Evolutionary conservation across 2,329 filamentous ascomycete genomes (phyloP), one percentile per base, ranked within the genome.

Genomic region (Ophiocordyceps camponoti-saundersi): DNA sequence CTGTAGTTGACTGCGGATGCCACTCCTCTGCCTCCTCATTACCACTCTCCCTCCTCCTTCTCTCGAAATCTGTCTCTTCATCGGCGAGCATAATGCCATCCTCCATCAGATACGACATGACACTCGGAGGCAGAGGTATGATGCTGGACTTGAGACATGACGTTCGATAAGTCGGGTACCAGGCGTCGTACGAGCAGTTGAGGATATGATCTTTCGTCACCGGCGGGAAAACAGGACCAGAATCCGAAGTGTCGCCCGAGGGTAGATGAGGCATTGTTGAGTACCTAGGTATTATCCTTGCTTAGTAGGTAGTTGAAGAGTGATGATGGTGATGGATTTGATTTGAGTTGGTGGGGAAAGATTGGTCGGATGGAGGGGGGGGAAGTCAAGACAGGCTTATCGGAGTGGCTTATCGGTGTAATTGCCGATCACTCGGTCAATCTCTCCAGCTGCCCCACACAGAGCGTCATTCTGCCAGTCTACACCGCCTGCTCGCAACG

Each of bases 181-280:
- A 98, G 50, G 74, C 77, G 61, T 95, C 85, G 63, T 93, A 95
- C 41, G 92, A 93, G 66, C 90, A 98, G 64, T 95, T 84, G 47
- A 95, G 69, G 50, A 98, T 93, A 58, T 98, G 90, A 44, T 82
- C 77, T 59, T 81, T 84, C 30, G 80, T 87, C 48, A 95, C 76
- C 1, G 87, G 86, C 20, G 88, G 85, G 59, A 98, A 96, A 20
- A 77, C 77, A 18, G 86, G 44, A 26, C 46, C 32, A 29, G 48
- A 44, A 20, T 45, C 43, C 11, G 46, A 18, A 16, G 51, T 3
- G 21, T 21, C 50, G 22, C 50, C 49, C 1, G 53, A 48, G 18
- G 61, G 56, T 22, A 65, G 47, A 42, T 65, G 61, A 49, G 63
- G 63, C 63, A 66, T 66, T 26, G 34, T 54, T n/a, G 40, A 43